Base-by-base conservation (phyloP, 805 yeast genomes). In the Schwanniomyces polymorphus region DNA sequence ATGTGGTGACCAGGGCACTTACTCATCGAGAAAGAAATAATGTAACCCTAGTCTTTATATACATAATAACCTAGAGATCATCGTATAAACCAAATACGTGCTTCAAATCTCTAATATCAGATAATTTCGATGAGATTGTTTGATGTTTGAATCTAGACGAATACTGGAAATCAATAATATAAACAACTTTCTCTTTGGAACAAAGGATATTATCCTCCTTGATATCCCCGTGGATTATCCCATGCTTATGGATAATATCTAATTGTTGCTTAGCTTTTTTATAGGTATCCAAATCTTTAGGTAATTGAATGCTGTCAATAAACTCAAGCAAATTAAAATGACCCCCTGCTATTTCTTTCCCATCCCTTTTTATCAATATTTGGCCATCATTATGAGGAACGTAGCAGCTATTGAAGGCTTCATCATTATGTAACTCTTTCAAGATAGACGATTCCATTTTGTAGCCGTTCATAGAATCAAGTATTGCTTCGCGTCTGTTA, bases 181-280 rank as follows among this genome's bases (percentile, higher is more conserved):
- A n/a, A n/a, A n/a, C n/a, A 11, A 41, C 44, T n/a, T 38, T 40
- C n/a, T 34, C 45, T 21, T 41, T 28, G 4, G 38, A 18, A 27
- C 27, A 41, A 28, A 43, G 43, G 33, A 47, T 21, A 28, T 44
- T 44, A 12, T 17, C 23, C 9, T 26, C 16, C 27, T 25, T 25
- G 23, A 47, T 47, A 41, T 47, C 47, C 21, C 41, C 38, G 27
- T 47, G 51, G 17, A 41, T 33, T 7, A 47, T 26, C 11, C 48
- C 51, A 33, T 43, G 28, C 27, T 25, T 23, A 27, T n/a, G n/a
- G n/a, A n/a, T n/a, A n/a, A n/a, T n/a, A n/a, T n/a, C n/a, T n/a
- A n/a, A n/a, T n/a, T n/a, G 51, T n/a, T 44, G 33, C 12, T 35
- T 35, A 7, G 26, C 37, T 33, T 33, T 35, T 16, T 35, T 35